These are phyloP conservation scores for Wallacemonas rigidus DNA, from an alignment of 208 protist genomes.

Conservation along the genomic window DNA sequence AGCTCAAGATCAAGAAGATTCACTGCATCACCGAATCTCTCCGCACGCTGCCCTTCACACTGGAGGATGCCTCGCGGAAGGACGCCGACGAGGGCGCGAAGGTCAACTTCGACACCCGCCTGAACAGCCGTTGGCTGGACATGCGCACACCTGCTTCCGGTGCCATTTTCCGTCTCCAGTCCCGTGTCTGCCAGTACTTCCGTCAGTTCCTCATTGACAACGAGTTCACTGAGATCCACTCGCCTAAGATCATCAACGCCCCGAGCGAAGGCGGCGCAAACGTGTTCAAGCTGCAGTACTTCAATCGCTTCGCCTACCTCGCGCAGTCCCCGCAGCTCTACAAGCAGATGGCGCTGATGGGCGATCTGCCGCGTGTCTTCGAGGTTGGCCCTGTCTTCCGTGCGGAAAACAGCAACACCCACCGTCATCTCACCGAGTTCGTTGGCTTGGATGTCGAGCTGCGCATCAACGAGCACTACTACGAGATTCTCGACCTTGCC, in stretches of 20 bases:
- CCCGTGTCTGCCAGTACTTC: constrained; percentile 95
- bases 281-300: constrained; percentile 95
- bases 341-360: constrained; percentile 99
- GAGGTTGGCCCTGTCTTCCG: constrained; percentile 98
- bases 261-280: constrained; percentile 96
- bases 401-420: constrained; percentile 99
- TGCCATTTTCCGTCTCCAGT: constrained; percentile 97
- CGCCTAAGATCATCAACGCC: constrained; percentile 99
- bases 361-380: constrained; percentile 95
- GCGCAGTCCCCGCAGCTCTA: constrained; percentile 99
- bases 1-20: constrained; percentile 81
- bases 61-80: constrained; percentile 89
- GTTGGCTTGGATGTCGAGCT: constrained; percentile 99
- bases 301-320: constrained; percentile 93
- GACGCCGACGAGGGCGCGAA: constrained; percentile 76
- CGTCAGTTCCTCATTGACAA: constrained; percentile 93
- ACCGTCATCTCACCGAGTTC: constrained; percentile 99
- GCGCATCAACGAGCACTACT: constrained; percentile 99
- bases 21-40: constrained; percentile 85
- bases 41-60: constrained; percentile 89
- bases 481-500: constrained; percentile 97
- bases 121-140: constrained; percentile 98
- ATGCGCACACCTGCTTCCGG: constrained; percentile 96
- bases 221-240: constrained; percentile 99
- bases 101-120: constrained; percentile 94